Evolutionary conservation across 2,329 filamentous ascomycete genomes (phyloP).

Genomic region (Aureobasidium sp.): DNA sequence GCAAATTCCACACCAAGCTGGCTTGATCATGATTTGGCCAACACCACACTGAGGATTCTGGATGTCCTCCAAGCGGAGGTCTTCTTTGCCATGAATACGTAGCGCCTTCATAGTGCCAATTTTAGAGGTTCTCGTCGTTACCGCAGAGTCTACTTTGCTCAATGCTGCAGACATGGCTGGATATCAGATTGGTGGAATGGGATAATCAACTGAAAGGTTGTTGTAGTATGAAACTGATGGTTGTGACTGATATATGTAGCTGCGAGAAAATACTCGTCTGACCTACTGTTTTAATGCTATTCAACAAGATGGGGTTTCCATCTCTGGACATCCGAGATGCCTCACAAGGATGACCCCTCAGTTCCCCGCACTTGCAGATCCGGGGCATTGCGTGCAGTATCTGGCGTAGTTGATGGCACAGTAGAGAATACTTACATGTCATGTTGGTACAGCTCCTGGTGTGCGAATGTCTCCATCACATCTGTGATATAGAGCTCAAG

Average conservation of each 20-base stretch:
- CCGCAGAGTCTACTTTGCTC: constrained; percentile 4
- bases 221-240: background rate
- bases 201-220: background rate
- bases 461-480: too few relatives aligned
- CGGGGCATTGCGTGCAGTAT: background rate
- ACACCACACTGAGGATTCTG: constrained; percentile 27
- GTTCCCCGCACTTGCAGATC: constrained; percentile 13
- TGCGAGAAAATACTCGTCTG: background rate
- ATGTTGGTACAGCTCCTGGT: too few relatives aligned
- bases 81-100: constrained; percentile 32
- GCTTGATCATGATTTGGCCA: constrained; percentile 31
- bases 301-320: background rate
- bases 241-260: background rate
- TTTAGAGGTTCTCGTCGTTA: background rate
- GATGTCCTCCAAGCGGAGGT: constrained; percentile 30
- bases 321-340: background rate
- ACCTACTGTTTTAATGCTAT: background rate
- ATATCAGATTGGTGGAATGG: background rate
- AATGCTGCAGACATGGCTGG: background rate
- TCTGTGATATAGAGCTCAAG: background rate
- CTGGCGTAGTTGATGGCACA: background rate
- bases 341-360: background rate
- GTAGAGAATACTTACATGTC: too few relatives aligned
- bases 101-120: constrained; percentile 29
- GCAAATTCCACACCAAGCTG: constrained; percentile 31